Evolutionary conservation across 768 basidiomycete genomes (phyloP).

Genomic region (Suillus spraguei): DNA sequence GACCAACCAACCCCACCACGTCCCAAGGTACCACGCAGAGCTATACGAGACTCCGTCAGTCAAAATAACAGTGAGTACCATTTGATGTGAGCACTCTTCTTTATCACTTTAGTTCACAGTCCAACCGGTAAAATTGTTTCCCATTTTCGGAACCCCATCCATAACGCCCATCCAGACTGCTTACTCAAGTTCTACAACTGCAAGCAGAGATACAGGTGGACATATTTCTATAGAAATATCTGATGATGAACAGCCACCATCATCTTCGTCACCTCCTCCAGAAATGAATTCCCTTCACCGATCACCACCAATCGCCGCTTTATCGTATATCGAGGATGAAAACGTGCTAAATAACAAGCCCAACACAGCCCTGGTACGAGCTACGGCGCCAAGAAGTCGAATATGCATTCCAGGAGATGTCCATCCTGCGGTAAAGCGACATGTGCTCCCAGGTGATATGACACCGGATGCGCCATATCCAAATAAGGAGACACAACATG

Average conservation of each 20-base stretch:
- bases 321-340: background rate
- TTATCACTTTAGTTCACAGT: constrained; percentile 13
- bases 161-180: background rate
- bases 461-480: constrained; percentile 49
- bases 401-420: background rate
- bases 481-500: constrained; percentile 53
- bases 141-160: constrained; percentile 26
- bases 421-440: background rate
- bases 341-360: background rate
- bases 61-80: background rate
- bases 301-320: background rate
- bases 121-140: constrained; percentile 21
- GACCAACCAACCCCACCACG: constrained; percentile 8
- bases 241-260: constrained; percentile 18
- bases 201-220: background rate
- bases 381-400: background rate
- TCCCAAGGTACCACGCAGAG: background rate
- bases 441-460: background rate
- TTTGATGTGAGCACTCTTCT: background rate
- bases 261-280: constrained; percentile 12
- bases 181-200: background rate
- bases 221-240: constrained; percentile 12
- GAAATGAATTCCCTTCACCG: background rate
- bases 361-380: no score
- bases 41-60: background rate